phyloP scores from a whole-genome alignment of 2,329 filamentous ascomycete genomes.

The Fusarium lateritium region DNA sequence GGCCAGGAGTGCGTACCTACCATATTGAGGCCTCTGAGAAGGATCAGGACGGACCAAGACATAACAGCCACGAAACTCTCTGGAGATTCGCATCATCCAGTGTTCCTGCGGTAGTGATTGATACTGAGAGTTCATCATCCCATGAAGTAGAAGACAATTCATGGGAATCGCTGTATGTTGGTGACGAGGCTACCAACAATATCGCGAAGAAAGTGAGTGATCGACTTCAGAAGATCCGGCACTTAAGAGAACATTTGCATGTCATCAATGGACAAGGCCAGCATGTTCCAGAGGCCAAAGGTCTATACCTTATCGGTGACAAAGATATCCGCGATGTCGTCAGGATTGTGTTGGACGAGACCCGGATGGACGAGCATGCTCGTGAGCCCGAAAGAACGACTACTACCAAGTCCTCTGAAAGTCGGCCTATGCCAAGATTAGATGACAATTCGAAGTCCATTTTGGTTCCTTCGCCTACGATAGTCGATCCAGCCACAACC shows the following conservation, averaged over 20 bases:
- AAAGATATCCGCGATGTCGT: slow-evolving; percentile 47
- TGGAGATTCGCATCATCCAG: slow-evolving; percentile 18
- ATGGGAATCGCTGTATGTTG: slow-evolving; percentile 20
- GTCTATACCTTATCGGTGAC: slow-evolving; percentile 44
- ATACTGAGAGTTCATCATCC: background rate
- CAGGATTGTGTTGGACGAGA: slow-evolving; percentile 39
- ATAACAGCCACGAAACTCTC: slow-evolving; percentile 15
- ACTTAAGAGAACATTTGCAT: slow-evolving; percentile 34
- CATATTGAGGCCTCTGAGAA: slow-evolving; percentile 28
- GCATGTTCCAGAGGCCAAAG: slow-evolving; percentile 20
- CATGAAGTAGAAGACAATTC: background rate
- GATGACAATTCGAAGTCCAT: slow-evolving; percentile 46
- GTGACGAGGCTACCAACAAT: slow-evolving; percentile 20
- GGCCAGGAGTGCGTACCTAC: slow-evolving; percentile 22
- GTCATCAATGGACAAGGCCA: slow-evolving; percentile 31
- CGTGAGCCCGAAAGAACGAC: slow-evolving; percentile 8
- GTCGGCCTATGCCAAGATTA: slow-evolving; percentile 35
- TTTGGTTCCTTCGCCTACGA: slow-evolving; percentile 40
- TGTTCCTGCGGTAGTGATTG: background rate
- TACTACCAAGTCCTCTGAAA: slow-evolving; percentile 16
- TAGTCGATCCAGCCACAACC: slow-evolving; percentile 54
- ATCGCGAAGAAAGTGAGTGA: slow-evolving; percentile 42
- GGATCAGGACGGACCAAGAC: slow-evolving; percentile 9
- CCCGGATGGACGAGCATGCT: slow-evolving; percentile 11
- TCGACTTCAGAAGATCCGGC: slow-evolving; percentile 36